These are phyloP conservation scores for Sporothrix sp. DNA, from an alignment of 2,329 filamentous ascomycete species.

Conservation along the genomic window DNA sequence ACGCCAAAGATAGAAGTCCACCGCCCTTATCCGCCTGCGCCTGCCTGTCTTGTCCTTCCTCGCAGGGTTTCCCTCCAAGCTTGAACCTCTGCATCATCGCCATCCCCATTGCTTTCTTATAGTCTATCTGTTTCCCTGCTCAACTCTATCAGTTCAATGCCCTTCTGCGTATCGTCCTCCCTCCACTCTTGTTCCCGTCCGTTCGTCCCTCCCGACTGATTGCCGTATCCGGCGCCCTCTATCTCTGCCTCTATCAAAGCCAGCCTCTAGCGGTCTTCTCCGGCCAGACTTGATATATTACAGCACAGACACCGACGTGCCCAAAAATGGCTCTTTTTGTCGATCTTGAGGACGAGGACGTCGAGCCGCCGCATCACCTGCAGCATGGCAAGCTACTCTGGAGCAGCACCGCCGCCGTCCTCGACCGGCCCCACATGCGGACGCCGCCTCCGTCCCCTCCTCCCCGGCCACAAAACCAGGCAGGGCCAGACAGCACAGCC, in stretches of 20 bases:
- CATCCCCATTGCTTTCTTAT: not conserved
- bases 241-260: not conserved
- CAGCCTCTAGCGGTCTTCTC: not conserved
- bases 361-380: conserved; percentile 20
- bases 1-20: not conserved
- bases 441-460: conserved; percentile 11
- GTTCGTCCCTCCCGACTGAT: conserved; percentile 2
- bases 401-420: conserved; percentile 13
- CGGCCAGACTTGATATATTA: too few species aligned
- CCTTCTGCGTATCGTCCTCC: not conserved
- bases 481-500: not conserved
- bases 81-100: not conserved
- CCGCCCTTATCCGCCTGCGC: conserved; percentile 1
- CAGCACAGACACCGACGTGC: too few species aligned
- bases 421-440: conserved; percentile 8
- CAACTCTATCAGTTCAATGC: not conserved
- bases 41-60: not conserved
- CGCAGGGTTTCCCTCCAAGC: too few species aligned
- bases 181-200: not conserved
- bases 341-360: conserved; percentile 25
- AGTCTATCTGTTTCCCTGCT: not conserved
- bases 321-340: conserved; percentile 26
- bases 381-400: conserved; percentile 20
- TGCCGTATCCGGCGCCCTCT: not conserved
- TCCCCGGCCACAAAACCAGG: not conserved